Percentiles rank a stretch among this genome's conserved stretches.
phyloP scores from a whole-genome alignment of 805 yeast species.

The Schwanniomyces pseudopolymorphus region DNA sequence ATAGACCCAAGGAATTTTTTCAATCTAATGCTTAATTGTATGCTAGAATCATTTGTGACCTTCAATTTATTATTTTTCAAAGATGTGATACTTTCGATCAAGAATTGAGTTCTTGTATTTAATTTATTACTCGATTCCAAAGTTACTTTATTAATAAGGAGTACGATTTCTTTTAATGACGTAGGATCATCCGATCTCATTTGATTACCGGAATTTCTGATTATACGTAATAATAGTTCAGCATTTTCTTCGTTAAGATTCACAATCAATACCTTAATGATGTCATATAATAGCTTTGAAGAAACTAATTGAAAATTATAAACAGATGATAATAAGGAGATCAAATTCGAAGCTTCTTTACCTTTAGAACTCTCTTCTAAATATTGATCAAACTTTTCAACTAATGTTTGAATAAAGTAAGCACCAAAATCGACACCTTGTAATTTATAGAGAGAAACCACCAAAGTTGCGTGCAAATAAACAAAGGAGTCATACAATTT shows the following conservation, averaged over 20 bases:
- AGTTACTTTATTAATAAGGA: slow-evolving; percentile 51
- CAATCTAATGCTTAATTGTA: slow-evolving; percentile 54
- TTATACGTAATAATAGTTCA: slow-evolving; percentile 69
- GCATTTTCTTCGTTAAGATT: slow-evolving; percentile 70
- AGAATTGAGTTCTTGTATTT: slow-evolving; percentile 71
- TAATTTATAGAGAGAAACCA: slow-evolving; percentile 69
- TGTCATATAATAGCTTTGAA: slow-evolving; percentile 72
- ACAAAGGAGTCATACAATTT: slow-evolving; percentile 76
- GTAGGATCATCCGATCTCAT: slow-evolving; percentile 88
- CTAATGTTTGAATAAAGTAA: slow-evolving; percentile 69
- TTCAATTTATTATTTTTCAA: slow-evolving; percentile 83
- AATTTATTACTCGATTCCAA: slow-evolving; percentile 26
- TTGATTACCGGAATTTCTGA: slow-evolving; percentile 77
- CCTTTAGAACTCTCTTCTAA: slow-evolving; percentile 29
- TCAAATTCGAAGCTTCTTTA: slow-evolving; percentile 60
- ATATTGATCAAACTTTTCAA: slow-evolving; percentile 61
- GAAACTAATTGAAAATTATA: slow-evolving; percentile 78
- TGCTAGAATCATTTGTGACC: slow-evolving; percentile 48
- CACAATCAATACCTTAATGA: slow-evolving; percentile 54
- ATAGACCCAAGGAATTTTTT: slow-evolving; percentile 63
- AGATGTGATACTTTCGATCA: slow-evolving; percentile 81
- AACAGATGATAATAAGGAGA: slow-evolving; percentile 72
- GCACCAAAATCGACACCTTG: slow-evolving; percentile 94
- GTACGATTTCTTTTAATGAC: slow-evolving; percentile 76
- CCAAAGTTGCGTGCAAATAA: slow-evolving; percentile 73